phyloP scores from a whole-genome alignment of 768 basidiomycete genomes.

The Tulasnella sp. region DNA sequence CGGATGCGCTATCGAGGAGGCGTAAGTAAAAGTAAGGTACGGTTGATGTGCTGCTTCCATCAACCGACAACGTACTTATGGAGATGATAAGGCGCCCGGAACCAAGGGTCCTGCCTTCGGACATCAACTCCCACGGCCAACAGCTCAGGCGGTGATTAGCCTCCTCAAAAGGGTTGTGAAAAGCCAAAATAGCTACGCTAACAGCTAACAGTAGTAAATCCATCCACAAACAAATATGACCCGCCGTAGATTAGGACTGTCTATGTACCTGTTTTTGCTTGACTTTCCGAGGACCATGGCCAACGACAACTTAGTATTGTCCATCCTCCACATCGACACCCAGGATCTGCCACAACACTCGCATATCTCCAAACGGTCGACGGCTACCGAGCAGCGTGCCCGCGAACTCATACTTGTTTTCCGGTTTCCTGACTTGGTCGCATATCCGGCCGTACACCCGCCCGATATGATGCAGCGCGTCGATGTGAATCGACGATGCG shows the following conservation, averaged over 20 bases:
- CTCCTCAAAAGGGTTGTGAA: neutral
- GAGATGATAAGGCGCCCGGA: neutral
- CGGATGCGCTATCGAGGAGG: neutral
- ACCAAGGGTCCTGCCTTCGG: neutral
- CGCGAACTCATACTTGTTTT: slow-evolving; percentile 85
- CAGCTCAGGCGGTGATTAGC: neutral
- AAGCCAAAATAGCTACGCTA: neutral
- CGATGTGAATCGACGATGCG: slow-evolving; percentile 60
- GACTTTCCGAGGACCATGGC: neutral
- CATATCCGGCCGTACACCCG: slow-evolving; percentile 61
- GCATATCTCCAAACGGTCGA: slow-evolving; percentile 70
- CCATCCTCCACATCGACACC: slow-evolving; percentile 42
- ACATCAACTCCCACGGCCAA: neutral
- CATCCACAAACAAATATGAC: neutral
- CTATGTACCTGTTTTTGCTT: too few species aligned
- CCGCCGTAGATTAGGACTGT: neutral
- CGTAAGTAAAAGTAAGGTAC: neutral
- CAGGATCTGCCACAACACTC: slow-evolving; percentile 64
- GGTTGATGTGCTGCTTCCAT: neutral
- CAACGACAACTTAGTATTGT: neutral
- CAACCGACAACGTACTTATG: neutral
- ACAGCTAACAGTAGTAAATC: neutral
- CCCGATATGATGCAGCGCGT: slow-evolving; percentile 57
- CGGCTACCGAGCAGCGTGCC: slow-evolving; percentile 72
- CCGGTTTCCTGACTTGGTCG: slow-evolving; percentile 59